Percentiles rank a stretch among this genome's conserved stretches.
phyloP scores from a whole-genome alignment of 345 rosid species.

The Citrus inodora region DNA sequence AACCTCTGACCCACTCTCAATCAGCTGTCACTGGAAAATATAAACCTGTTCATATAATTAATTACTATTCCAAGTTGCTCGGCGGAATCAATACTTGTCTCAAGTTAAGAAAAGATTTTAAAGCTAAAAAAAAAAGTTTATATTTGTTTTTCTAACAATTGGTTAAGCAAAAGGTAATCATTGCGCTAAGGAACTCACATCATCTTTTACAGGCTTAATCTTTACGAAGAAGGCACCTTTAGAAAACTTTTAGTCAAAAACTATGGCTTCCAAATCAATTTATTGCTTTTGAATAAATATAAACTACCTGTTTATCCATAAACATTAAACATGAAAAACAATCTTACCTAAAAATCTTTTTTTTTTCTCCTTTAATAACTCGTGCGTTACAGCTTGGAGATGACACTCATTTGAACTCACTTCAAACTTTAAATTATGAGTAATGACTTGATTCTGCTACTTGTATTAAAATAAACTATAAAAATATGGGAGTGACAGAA shows the following conservation, averaged over 20 bases:
- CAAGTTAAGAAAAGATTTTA: no score
- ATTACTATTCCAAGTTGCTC: background rate
- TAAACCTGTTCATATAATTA: background rate
- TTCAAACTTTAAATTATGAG: background rate
- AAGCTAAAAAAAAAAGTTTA: background rate
- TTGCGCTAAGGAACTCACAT: background rate
- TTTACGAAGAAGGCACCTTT: background rate
- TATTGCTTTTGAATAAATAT: background rate
- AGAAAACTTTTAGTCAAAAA: no score
- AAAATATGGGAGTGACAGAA: background rate
- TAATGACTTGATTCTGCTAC: background rate
- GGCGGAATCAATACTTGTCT: background rate
- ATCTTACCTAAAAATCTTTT: background rate
- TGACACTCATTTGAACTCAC: background rate
- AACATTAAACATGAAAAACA: background rate
- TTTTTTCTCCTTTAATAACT: no score
- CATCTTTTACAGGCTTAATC: background rate
- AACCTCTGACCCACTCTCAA: background rate
- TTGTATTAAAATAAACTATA: background rate
- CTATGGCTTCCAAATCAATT: no score
- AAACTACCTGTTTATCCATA: background rate
- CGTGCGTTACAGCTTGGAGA: background rate
- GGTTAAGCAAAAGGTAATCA: background rate
- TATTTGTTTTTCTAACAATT: background rate
- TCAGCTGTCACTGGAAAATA: background rate